These are phyloP conservation scores for Pilasporangium apinafurcum DNA, from an alignment of 352 stramenopile genomes.

Conservation along the genomic window DNA sequence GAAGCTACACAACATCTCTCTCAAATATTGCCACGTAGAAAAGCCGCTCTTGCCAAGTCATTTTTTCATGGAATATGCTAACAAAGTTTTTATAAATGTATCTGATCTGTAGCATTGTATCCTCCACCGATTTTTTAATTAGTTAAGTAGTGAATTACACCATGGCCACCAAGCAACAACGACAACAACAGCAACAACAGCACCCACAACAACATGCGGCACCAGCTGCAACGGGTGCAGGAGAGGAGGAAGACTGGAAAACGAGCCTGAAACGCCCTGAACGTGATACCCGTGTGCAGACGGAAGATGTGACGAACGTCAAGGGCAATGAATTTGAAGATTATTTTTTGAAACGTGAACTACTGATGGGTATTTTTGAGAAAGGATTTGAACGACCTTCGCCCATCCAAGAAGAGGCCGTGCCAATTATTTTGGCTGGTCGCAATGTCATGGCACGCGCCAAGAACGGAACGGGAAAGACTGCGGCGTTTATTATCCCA, in stretches of 20 bases:
- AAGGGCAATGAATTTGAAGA: slow-evolving; percentile 99
- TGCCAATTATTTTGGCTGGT: slow-evolving; percentile 98
- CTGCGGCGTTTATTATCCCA: slow-evolving; percentile 99
- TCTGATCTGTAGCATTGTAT: no score
- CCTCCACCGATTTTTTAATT: no score
- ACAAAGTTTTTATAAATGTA: no score
- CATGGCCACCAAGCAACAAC: slow-evolving; percentile 4
- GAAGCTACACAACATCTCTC: no score
- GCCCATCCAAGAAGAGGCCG: slow-evolving; percentile 98
- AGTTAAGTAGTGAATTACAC: no score
- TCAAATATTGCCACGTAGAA: no score
- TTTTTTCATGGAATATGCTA: no score
- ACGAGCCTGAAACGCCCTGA: slow-evolving; percentile 64
- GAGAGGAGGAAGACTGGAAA: slow-evolving; percentile 70
- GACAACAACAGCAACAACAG: slow-evolving; percentile 12
- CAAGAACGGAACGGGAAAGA: slow-evolving; percentile 99
- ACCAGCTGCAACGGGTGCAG: neutral
- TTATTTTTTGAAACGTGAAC: slow-evolving; percentile 98
- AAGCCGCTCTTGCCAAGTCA: no score
- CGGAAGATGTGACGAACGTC: slow-evolving; percentile 97
- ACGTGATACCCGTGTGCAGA: slow-evolving; percentile 88
- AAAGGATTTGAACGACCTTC: slow-evolving; percentile 99
- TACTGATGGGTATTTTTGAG: slow-evolving; percentile 99
- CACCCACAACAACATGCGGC: no score
- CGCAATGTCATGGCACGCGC: slow-evolving; percentile 97